Evolutionary conservation across 2,329 filamentous ascomycete species (phyloP).

Genomic region (Verticillium klebahnii): DNA sequence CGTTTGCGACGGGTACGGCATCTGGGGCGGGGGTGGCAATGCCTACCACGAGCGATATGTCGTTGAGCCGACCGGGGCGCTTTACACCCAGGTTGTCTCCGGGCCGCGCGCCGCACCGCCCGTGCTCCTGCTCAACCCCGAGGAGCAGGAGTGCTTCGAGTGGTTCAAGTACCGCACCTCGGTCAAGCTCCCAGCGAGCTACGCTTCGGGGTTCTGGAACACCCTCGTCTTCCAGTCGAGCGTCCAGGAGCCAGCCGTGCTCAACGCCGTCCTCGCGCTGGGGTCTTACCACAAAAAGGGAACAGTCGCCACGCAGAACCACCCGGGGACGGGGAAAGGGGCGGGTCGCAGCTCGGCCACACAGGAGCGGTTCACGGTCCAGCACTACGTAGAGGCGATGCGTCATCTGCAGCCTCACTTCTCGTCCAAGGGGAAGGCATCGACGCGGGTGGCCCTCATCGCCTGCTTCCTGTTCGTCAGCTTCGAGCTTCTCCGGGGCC

Average conservation of each 20-base stretch:
- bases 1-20: conserved; percentile 17
- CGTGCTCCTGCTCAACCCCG: not conserved
- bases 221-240: conserved; percentile 30
- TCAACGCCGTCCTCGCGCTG: conserved; percentile 35
- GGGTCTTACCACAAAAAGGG: conserved; percentile 24
- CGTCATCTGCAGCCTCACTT: conserved; percentile 28
- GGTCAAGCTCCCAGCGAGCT: conserved; percentile 30
- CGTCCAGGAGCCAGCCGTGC: conserved; percentile 28
- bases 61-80: not conserved
- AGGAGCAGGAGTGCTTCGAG: conserved; percentile 16
- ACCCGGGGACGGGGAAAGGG: not conserved
- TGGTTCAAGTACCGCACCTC: conserved; percentile 37
- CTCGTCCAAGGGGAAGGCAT: conserved; percentile 16
- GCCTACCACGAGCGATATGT: not conserved
- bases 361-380: conserved; percentile 21
- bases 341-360: not conserved
- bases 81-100: not conserved
- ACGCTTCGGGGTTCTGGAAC: conserved; percentile 31
- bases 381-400: conserved; percentile 33
- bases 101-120: not conserved
- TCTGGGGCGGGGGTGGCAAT: conserved; percentile 13
- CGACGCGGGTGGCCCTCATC: conserved; percentile 31
- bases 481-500: conserved; percentile 29
- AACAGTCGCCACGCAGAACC: not conserved
- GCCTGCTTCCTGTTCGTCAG: conserved; percentile 30